These are phyloP conservation scores for Cyanidiococcus yangmingshanensis DNA, from an alignment of 23 red algal genomes.

Conservation along the genomic window DNA sequence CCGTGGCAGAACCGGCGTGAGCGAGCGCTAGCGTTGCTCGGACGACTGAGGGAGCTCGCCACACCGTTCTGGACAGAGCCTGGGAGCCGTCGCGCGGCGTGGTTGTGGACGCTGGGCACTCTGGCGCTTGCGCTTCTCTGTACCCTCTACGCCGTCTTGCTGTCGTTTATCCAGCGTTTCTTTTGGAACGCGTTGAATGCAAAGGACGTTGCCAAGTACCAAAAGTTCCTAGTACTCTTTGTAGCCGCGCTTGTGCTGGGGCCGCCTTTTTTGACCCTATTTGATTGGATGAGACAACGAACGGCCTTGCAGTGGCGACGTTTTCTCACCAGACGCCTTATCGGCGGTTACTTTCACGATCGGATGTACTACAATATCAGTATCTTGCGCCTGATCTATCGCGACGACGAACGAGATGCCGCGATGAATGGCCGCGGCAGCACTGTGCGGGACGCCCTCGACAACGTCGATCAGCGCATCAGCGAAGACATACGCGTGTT, in stretches of 20 bases:
- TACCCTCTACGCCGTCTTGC: constrained; percentile 72
- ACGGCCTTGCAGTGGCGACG: constrained; percentile 70
- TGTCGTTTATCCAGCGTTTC: constrained; percentile 63
- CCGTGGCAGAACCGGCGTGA: not conserved
- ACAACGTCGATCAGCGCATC: constrained; percentile 87
- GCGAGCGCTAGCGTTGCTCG: constrained; percentile 17
- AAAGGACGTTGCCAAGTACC: constrained; percentile 55
- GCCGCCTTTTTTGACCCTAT: constrained; percentile 54
- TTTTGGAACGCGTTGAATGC: constrained; percentile 82
- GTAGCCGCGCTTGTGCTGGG: constrained; percentile 46
- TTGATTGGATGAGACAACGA: constrained; percentile 58
- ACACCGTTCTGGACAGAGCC: constrained; percentile 48
- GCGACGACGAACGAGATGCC: not conserved
- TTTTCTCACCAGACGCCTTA: constrained; percentile 45
- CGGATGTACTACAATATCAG: constrained; percentile 59
- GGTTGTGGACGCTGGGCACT: constrained; percentile 58
- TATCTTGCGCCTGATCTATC: not conserved
- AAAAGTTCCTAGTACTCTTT: constrained; percentile 53
- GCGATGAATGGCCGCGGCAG: not conserved
- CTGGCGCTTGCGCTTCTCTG: constrained; percentile 57
- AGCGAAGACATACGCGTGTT: constrained; percentile 78
- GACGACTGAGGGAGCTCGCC: constrained; percentile 32
- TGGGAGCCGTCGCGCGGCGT: constrained; percentile 25
- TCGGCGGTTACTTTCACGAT: constrained; percentile 45
- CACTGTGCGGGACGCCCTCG: constrained; percentile 21